Evolutionary conservation across 2,329 filamentous ascomycete genomes (phyloP).

Genomic region (Ophiocordyceps camponoti-floridani): DNA sequence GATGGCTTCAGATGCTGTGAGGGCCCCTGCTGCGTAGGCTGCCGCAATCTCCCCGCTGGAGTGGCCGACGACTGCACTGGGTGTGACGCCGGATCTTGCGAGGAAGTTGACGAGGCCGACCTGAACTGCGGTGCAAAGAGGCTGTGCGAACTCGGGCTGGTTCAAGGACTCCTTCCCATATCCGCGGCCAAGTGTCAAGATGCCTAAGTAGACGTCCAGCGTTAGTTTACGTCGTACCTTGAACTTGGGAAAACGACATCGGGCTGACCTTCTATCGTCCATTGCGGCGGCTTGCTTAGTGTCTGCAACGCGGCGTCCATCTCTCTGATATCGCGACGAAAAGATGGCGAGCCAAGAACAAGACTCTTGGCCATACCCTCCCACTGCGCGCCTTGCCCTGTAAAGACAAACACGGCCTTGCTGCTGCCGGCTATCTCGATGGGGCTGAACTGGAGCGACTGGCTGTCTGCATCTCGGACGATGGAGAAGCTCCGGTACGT

Average conservation of each 20-base stretch:
- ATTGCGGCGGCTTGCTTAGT: conserved; percentile 1
- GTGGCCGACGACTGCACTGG: not conserved
- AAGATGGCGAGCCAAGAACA: conserved; percentile 1
- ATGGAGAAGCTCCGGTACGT: not conserved
- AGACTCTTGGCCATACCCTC: conserved; percentile 7
- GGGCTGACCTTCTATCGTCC: conserved; percentile 2
- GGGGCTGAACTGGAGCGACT: not conserved
- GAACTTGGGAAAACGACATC: not conserved
- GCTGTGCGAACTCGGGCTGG: conserved; percentile 8
- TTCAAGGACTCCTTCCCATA: conserved; percentile 15
- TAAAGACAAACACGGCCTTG: conserved; percentile 12
- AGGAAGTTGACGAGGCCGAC: not conserved
- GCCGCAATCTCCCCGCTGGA: conserved; percentile 1
- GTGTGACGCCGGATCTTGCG: not conserved
- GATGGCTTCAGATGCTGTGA: conserved; percentile 13
- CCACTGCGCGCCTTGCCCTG: conserved; percentile 12
- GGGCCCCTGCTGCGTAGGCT: conserved; percentile 1
- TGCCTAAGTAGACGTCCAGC: not conserved
- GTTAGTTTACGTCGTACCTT: not conserved
- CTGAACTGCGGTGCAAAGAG: not conserved
- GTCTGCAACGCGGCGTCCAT: conserved; percentile 3
- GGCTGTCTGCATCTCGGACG: not conserved
- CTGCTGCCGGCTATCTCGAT: conserved; percentile 5
- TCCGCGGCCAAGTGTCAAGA: conserved; percentile 7
- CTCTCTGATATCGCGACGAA: conserved; percentile 2